Percentiles rank a stretch among this genome's conserved stretches.
Evolutionary conservation across 495 filamentous ascomycete species (phyloP).

Genomic region (Zalerion maritima): DNA sequence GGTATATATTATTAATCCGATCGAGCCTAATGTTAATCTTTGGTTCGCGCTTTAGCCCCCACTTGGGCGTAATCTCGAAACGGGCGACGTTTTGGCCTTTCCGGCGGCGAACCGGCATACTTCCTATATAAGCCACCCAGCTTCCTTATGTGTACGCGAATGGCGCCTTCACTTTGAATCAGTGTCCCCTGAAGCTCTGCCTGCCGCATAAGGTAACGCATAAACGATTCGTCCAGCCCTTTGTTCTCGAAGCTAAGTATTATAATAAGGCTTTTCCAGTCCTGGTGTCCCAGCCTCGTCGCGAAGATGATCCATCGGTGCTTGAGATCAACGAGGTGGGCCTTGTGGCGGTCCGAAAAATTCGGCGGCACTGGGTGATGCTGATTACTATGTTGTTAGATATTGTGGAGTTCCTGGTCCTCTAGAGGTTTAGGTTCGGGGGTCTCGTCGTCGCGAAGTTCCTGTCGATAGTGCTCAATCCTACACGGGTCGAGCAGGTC

Average conservation of each 20-base stretch:
- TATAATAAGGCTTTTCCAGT: slow-evolving; percentile 7
- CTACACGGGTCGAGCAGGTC: slow-evolving; percentile 5
- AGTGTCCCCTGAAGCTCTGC: slow-evolving; percentile 5
- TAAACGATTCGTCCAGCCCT: slow-evolving; percentile 8
- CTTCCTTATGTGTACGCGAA: slow-evolving; percentile 7
- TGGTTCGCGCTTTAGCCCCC: slow-evolving; percentile 7
- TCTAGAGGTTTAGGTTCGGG: slow-evolving; percentile 8
- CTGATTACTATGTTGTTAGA: slow-evolving; percentile 8
- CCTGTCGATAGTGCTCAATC: slow-evolving; percentile 7
- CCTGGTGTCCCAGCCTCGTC: slow-evolving; percentile 1
- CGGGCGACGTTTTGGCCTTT: slow-evolving; percentile 3
- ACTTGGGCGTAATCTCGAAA: slow-evolving; percentile 4
- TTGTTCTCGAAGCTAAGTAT: slow-evolving; percentile 9
- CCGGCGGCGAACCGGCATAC: slow-evolving; percentile 5
- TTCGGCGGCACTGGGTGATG: slow-evolving; percentile 7
- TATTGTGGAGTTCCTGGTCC: slow-evolving; percentile 6
- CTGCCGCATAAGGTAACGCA: slow-evolving; percentile 7
- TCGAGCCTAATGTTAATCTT: slow-evolving; percentile 7
- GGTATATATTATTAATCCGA: slow-evolving; percentile 7
- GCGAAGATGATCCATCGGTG: slow-evolving; percentile 7
- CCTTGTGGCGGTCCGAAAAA: slow-evolving; percentile 8
- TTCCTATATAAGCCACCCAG: slow-evolving; percentile 8
- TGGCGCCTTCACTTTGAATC: slow-evolving; percentile 5
- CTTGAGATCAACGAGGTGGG: slow-evolving; percentile 7
- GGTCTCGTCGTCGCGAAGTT: slow-evolving; percentile 7